Evolutionary conservation across 176 grass and related monocot species (phyloP), one percentile per base, ranked within the genome.

Genomic region (Elymus sibiricus): DNA sequence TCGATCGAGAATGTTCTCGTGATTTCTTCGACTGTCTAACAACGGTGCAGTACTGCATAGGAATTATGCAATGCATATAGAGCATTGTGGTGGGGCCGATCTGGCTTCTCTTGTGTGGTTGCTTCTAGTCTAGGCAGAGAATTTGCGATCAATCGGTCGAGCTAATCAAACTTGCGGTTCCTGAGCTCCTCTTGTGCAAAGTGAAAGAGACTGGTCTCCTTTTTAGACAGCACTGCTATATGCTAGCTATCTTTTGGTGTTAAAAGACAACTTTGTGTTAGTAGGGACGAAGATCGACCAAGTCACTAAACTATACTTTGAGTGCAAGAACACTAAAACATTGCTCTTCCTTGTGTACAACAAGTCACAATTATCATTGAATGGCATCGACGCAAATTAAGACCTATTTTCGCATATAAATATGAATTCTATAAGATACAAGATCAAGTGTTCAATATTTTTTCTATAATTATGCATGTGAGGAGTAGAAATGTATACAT

Each of bases 1-100:
- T 80, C 38, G 68, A 32, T 76, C 85, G 6, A 70, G 85, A 91
- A 91, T 76, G 76, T 80, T 91, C 89, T 91, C 81, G 89, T 60
- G 37, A 12, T 40, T 75, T 70, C 69, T 75, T 63, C 69, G 29
- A 47, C 59, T 80, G 76, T 70, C 81, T 81, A 81, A 69, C 85
- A 84, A 69, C 76, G 38, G 26, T 75, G 85, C 85, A 69, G 27
- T 75, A 49, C 72, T 68, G 46, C 58, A 55, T 26, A 58, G 9
- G 89, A 74, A 51, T 87, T 83, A 25, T 79, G 38, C 72, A 22
- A 22, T 63, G 38, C 63, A 38, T 67, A 78, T 6, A 34, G 11
- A 58, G 65, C 70, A 19, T 76, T 29, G 83, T 87, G 73, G 80
- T 79, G 66, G 79, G 80, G 59, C 37, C 88, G 43, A 16, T 2